Evolutionary conservation across 1,284 basidiomycete species (phyloP), one percentile per base, ranked within the genome.

Genomic region (Jaminaea rosea): DNA sequence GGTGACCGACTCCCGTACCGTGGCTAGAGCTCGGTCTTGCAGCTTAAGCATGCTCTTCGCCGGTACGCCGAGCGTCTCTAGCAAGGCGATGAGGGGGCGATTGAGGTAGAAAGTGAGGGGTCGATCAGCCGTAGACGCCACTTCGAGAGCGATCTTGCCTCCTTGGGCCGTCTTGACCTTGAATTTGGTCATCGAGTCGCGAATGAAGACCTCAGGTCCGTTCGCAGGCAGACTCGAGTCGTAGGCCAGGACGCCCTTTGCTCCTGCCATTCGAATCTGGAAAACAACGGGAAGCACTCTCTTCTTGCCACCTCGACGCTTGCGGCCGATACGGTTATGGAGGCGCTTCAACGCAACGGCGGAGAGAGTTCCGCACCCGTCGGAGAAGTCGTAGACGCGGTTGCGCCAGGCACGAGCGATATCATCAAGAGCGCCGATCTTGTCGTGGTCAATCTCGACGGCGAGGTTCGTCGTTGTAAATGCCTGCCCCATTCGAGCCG

Each of bases 181-280:
- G 60, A 88, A 89, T 62, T 89, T 89, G 47, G 78, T 78, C 85
- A 88, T 87, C 0, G 83, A 85, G 1, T 78, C 76, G 17, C 86
- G 78, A 10, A 87, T 60, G 23, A 80, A 76, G 80, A 88, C 83
- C 78, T 13, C 77, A 75, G 44, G 50, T 77, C 75, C 27, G 17
- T 59, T 45, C 9, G 87, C 76, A n/a, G n/a, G n/a, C n/a, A n/a
- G n/a, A 34, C 76, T 70, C 29, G 76, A 68, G 62, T 88, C 84
- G 15, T 87, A 77, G 19, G 77, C 79, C 0, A 88, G 82, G 48
- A 88, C 81, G 0, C 85, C 86, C 72, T 87, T 87, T 70, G 79
- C 85, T 47, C 85, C 86, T 24, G 86, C 72, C 65, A 87, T 84
- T 44, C 86, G 81, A 44, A 88, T 84, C 75, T 85, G 84, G 68